Conservation (phyloP, 208 protist species). For the Leishmania turanica region DNA sequence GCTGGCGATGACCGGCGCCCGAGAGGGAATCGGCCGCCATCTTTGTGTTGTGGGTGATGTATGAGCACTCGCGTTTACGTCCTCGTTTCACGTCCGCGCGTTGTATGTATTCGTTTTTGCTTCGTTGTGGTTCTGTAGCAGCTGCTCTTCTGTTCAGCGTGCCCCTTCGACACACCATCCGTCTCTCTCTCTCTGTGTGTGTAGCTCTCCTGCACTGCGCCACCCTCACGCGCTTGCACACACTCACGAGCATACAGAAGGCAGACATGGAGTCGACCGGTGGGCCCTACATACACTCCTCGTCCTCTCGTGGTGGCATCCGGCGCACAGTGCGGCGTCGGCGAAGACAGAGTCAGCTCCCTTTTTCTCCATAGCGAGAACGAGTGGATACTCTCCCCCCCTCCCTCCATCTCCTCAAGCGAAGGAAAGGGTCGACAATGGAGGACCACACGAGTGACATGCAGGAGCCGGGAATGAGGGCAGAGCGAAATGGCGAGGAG, state of each 20-base stretch:
- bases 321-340: background rate
- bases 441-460: background rate
- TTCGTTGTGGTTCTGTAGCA: background rate
- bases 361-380: background rate
- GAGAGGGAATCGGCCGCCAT: background rate
- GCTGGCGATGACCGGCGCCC: background rate
- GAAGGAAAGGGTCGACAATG: background rate
- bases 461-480: background rate
- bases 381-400: background rate
- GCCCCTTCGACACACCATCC: background rate
- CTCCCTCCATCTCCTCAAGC: background rate
- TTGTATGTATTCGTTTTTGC: background rate
- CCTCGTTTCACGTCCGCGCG: background rate
- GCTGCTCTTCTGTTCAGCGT: background rate
- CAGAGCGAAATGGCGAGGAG: background rate
- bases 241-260: background rate
- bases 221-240: background rate
- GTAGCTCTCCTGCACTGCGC: background rate
- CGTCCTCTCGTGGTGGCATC: background rate
- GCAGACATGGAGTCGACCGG: background rate
- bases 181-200: background rate
- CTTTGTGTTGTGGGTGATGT: background rate
- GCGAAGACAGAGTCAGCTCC: background rate
- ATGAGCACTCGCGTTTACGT: background rate
- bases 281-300: background rate